Evolutionary conservation across 1,284 basidiomycete genomes (phyloP), one percentile per base, ranked within the genome.

Genomic region (Pseudozyma sp.): DNA sequence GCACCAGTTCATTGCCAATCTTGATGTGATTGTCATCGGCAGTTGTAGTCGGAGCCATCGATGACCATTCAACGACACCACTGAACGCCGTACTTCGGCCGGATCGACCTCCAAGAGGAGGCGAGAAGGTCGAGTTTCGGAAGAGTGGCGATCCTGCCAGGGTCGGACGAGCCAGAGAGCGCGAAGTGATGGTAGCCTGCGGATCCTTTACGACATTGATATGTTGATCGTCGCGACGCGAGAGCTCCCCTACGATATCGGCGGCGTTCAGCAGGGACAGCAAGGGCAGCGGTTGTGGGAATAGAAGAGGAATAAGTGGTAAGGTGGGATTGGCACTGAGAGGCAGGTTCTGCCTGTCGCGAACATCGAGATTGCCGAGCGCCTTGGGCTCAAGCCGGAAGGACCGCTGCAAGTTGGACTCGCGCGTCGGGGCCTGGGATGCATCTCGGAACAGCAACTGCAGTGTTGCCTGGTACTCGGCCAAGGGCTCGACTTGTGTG

Each of bases 211-310:
- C 30, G 11, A 44, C 40, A n/a, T 53, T 46, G 10, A 17, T n/a
- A 17, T 51, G 55, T 49, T 31, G 48, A 24, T 67, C 60, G 29
- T 55, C 62, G n/a, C 58, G 50, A 39, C 59, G 51, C 29, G 46
- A 54, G 17, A 56, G 68, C 24, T 60, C 62, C 16, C 60, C 58
- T 35, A 47, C 49, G 54, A 75, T 57, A 31, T 63, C 57, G n/a
- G 46, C 30, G 19, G 48, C 48, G n/a, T 81, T 64, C 33, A 81
- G 49, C 42, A 81, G 49, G 7, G 68, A 68, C 39, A 81, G 56
- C 13, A 75, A 69, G 4, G 80, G 80, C n/a, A 82, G 60, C 13
- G 80, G 62, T 35, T 79, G 62, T 11, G 70, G 60, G 55, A 82
- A 82, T 2, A 78, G 45, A 5, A 81, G 67, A 5, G 80, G 77